Evolutionary conservation across 2,329 filamentous ascomycete genomes (phyloP).

Genomic region (Fusarium sublunatum): DNA sequence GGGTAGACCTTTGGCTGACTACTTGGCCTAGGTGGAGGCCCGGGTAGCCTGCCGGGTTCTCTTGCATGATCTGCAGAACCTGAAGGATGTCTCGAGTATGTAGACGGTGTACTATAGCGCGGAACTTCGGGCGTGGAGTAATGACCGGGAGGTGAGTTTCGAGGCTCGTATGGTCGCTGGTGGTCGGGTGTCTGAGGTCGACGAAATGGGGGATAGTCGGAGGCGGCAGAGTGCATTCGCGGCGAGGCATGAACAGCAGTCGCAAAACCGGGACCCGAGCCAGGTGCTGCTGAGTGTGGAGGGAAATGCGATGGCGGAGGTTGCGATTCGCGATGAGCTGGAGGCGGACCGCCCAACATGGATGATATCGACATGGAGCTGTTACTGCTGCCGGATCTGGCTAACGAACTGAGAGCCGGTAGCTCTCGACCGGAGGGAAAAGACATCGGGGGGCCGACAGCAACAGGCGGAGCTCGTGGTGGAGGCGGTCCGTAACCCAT

Average conservation of each 20-base stretch:
- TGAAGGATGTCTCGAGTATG: slow-evolving; percentile 64
- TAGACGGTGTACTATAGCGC: slow-evolving; percentile 69
- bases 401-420: slow-evolving; percentile 62
- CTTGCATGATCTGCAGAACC: slow-evolving; percentile 58
- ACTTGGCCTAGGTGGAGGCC: slow-evolving; percentile 61
- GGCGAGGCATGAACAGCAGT: slow-evolving; percentile 66
- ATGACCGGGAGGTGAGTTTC: slow-evolving; percentile 62
- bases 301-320: slow-evolving; percentile 56
- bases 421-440: slow-evolving; percentile 64
- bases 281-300: slow-evolving; percentile 55
- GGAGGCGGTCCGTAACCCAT: slow-evolving; percentile 59
- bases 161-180: slow-evolving; percentile 64
- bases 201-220: slow-evolving; percentile 72
- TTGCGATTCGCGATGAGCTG: slow-evolving; percentile 57
- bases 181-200: slow-evolving; percentile 81
- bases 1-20: slow-evolving; percentile 64
- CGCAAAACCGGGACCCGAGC: slow-evolving; percentile 59
- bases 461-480: slow-evolving; percentile 57
- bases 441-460: slow-evolving; percentile 57
- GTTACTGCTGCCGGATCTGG: slow-evolving; percentile 58
- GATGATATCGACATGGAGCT: slow-evolving; percentile 72
- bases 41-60: slow-evolving; percentile 53
- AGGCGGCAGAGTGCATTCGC: slow-evolving; percentile 63
- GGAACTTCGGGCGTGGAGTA: slow-evolving; percentile 69
- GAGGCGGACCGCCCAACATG: slow-evolving; percentile 66